A percentile compares a stretch with the other conserved stretches of the same genome.
Evolutionary conservation across 176 grass and related monocot species (phyloP).

Genomic region (Eragrostis nindensis): DNA sequence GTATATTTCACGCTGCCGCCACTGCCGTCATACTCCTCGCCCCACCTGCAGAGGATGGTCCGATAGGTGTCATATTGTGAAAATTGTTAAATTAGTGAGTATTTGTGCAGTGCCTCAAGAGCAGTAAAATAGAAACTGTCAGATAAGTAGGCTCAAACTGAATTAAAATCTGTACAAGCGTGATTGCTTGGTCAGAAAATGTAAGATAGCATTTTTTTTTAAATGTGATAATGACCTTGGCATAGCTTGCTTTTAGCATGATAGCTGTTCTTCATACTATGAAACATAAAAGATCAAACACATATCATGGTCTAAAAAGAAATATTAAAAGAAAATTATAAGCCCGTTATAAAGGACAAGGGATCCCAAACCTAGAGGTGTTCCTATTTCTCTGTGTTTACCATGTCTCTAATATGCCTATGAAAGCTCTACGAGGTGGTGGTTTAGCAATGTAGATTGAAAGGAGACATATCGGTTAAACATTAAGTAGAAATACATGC

Average conservation of each 20-base stretch:
- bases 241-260: too few relatives aligned
- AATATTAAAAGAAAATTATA: neutral
- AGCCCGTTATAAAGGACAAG: neutral
- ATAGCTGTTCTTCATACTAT: too few relatives aligned
- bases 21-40: slow-evolving; percentile 79
- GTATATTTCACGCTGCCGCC: slow-evolving; percentile 87
- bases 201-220: too few relatives aligned
- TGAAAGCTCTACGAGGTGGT: neutral
- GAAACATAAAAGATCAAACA: neutral
- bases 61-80: neutral
- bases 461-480: neutral
- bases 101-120: too few relatives aligned
- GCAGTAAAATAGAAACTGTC: too few relatives aligned
- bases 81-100: too few relatives aligned
- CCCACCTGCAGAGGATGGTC: slow-evolving; percentile 63
- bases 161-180: too few relatives aligned
- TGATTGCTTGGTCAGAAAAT: too few relatives aligned
- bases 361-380: neutral
- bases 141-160: too few relatives aligned
- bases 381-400: neutral
- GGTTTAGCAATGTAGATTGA: too few relatives aligned
- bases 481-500: neutral
- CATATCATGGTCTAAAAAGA: neutral
- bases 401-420: neutral
- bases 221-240: too few relatives aligned